Conservation (phyloP, 345 rosid species). For the Schrenkiella parvula region DNA sequence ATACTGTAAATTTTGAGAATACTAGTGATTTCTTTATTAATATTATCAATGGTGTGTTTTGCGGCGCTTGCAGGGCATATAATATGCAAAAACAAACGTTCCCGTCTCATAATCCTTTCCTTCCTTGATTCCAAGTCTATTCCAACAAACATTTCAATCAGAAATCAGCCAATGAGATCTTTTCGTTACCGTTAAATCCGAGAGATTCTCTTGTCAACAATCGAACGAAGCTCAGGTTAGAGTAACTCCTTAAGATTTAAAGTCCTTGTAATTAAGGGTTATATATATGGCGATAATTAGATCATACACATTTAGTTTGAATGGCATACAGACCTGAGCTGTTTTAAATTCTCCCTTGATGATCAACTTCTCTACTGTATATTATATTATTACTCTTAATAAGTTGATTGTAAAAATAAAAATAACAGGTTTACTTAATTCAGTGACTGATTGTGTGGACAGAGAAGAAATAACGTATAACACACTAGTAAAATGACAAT, state of each 20-base stretch:
- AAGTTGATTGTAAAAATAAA: too few species aligned
- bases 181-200: neutral
- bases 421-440: too few species aligned
- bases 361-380: too few species aligned
- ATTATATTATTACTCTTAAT: too few species aligned
- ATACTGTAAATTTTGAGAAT: neutral
- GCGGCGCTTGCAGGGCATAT: constrained; percentile 58
- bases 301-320: neutral
- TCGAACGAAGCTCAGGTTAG: neutral
- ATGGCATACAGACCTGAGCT: neutral
- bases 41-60: neutral
- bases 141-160: neutral
- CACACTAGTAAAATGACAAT: too few species aligned
- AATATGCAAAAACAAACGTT: constrained; percentile 56
- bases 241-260: neutral
- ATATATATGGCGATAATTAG: neutral
- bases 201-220: too few species aligned
- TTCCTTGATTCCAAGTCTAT: constrained; percentile 43
- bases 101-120: constrained; percentile 88
- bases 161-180: neutral
- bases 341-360: too few species aligned
- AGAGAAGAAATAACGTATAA: too few species aligned
- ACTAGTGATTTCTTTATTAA: neutral
- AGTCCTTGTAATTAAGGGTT: neutral
- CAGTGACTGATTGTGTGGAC: too few species aligned